Percentiles rank a stretch among this genome's conserved stretches.
Conservation (phyloP, 805 yeast genomes). For the Metschnikowia aberdeeniae region DNA sequence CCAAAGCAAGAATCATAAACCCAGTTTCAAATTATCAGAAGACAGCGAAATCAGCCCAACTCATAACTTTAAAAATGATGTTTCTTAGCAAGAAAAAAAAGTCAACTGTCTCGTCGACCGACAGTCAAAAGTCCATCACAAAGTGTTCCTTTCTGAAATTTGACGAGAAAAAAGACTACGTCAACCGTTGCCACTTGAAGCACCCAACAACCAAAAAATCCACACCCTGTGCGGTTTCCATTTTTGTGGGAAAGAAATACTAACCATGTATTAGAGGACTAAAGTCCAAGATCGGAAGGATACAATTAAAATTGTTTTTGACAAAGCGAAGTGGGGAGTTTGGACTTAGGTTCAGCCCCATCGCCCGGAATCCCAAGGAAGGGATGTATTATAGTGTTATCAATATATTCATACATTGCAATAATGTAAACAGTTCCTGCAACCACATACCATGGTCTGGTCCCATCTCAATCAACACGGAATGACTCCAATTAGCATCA, state of each 20-base stretch:
- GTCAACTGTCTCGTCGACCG: slow-evolving; percentile 22
- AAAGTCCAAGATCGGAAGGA: neutral
- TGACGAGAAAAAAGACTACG: slow-evolving; percentile 45
- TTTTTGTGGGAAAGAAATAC: slow-evolving; percentile 36
- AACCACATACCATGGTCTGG: too few species aligned
- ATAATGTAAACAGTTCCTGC: too few species aligned
- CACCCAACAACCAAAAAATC: slow-evolving; percentile 18
- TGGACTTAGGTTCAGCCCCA: neutral
- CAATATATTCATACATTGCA: neutral
- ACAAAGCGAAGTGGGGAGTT: neutral
- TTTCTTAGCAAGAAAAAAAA: slow-evolving; percentile 23
- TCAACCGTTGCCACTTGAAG: slow-evolving; percentile 36
- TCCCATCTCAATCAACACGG: too few species aligned
- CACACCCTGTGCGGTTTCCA: slow-evolving; percentile 29
- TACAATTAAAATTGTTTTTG: neutral
- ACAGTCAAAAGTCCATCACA: slow-evolving; percentile 8
- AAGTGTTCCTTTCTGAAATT: slow-evolving; percentile 32
- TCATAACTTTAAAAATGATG: slow-evolving; percentile 4
- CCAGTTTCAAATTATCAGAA: too few species aligned
- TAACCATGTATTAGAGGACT: neutral
- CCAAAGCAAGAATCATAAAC: too few species aligned
- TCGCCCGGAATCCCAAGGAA: slow-evolving; percentile 1
- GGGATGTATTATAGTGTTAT: slow-evolving; percentile 4
- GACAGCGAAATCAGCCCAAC: neutral
- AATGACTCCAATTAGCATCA: too few species aligned